A percentile compares a stretch with the other conserved stretches of the same genome.
phyloP scores from a whole-genome alignment of 768 basidiomycete species.

The Lepiota brunneoincarnata region DNA sequence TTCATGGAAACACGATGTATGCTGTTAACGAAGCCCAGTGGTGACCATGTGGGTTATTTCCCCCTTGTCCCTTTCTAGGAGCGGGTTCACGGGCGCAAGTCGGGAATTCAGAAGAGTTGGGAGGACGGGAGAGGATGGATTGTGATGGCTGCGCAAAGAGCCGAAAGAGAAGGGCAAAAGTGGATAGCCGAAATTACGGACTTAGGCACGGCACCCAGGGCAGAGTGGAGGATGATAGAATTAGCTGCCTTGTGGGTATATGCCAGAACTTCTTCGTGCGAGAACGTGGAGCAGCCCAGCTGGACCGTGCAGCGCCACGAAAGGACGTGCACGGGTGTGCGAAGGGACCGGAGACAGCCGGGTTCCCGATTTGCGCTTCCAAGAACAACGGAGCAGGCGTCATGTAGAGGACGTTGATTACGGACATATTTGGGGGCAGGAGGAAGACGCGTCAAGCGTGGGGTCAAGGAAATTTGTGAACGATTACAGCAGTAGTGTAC shows the following conservation, averaged over 20 bases:
- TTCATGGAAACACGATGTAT: no score
- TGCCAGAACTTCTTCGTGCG: background rate
- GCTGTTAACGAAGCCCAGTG: no score
- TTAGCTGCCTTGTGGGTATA: background rate
- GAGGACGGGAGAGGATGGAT: background rate
- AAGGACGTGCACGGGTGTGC: background rate
- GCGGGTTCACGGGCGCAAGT: background rate
- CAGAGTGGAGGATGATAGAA: background rate
- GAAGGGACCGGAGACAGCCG: constrained; percentile 2
- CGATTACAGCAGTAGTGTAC: background rate
- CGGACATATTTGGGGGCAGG: background rate
- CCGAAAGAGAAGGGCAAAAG: no score
- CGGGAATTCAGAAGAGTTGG: background rate
- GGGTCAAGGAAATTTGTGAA: background rate
- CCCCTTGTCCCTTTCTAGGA: no score
- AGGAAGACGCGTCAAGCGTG: background rate
- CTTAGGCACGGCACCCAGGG: background rate
- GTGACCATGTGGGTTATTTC: background rate
- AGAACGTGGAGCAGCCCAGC: background rate
- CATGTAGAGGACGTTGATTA: background rate
- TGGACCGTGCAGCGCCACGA: background rate
- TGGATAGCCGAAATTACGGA: background rate
- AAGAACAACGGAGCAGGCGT: background rate
- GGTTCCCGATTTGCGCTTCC: background rate
- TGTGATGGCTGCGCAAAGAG: no score